phyloP scores from a whole-genome alignment of 139 green algal species.

The Monoraphidium neglectum region DNA sequence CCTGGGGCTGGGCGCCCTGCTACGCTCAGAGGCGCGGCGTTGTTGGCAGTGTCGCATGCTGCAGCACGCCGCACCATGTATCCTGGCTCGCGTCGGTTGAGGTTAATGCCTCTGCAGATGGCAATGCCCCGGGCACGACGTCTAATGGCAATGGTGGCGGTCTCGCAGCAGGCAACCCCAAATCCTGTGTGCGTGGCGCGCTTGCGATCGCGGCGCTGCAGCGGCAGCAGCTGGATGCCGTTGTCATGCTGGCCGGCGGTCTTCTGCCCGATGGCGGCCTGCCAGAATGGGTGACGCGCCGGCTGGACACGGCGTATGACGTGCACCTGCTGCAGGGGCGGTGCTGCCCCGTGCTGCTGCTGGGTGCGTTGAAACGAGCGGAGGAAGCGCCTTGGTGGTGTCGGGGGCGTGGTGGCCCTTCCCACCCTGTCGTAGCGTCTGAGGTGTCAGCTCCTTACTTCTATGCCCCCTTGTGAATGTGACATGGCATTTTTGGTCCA shows the following conservation, averaged over 20 bases:
- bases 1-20: no score
- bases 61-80: no score
- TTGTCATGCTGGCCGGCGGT: conserved; percentile 44
- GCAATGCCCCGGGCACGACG: no score
- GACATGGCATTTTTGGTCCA: background rate
- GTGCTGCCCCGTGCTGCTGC: conserved; percentile 4
- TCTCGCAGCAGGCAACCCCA: no score
- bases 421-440: background rate
- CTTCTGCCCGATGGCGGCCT: conserved; percentile 44
- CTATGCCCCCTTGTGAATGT: background rate
- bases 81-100: no score
- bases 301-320: conserved; percentile 37
- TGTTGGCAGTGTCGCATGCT: no score
- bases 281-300: conserved; percentile 49
- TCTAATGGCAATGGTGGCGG: no score
- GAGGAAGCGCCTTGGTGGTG: background rate
- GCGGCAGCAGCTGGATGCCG: conserved; percentile 16
- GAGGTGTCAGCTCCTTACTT: background rate
- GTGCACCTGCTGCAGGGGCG: conserved; percentile 26
- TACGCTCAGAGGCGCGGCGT: no score
- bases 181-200: no score
- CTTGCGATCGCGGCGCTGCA: no score
- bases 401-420: background rate
- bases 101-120: no score
- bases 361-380: no score